phyloP scores from a whole-genome alignment of 192 early-diverging fungal genomes.

The Coemansia pectinata region DNA sequence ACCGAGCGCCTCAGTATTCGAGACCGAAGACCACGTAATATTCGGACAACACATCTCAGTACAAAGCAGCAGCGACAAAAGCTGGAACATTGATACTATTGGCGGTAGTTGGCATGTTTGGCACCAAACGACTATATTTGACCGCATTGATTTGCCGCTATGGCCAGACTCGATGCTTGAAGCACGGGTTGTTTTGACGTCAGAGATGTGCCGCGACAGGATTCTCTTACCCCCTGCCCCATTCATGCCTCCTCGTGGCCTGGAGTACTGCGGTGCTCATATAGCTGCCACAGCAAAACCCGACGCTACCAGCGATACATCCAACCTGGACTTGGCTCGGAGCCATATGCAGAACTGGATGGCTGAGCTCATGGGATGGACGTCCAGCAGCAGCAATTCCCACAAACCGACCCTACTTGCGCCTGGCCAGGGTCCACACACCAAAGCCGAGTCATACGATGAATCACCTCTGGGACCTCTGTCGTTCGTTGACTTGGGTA shows the following conservation, averaged over 20 bases:
- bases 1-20: neutral
- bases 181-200: conserved; percentile 38
- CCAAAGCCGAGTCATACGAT: neutral
- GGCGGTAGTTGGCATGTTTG: conserved; percentile 48
- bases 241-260: conserved; percentile 33
- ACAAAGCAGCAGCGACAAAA: neutral
- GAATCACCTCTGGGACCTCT: conserved; percentile 8
- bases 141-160: conserved; percentile 35
- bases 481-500: conserved; percentile 30
- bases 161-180: conserved; percentile 41
- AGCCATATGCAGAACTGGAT: conserved; percentile 45
- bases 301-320: neutral
- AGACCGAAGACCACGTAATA: conserved; percentile 38
- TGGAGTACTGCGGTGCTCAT: conserved; percentile 47
- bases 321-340: conserved; percentile 2
- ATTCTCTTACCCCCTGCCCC: conserved; percentile 25
- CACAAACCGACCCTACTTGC: neutral
- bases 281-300: conserved; percentile 25
- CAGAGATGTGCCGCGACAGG: conserved; percentile 36
- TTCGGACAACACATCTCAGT: conserved; percentile 34
- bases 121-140: conserved; percentile 31
- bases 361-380: conserved; percentile 31
- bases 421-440: neutral
- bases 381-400: neutral
- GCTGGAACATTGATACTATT: conserved; percentile 28